These are phyloP conservation scores for Rugonectria rugulosa DNA, from an alignment of 2,329 filamentous ascomycete genomes.

Conservation along the genomic window DNA sequence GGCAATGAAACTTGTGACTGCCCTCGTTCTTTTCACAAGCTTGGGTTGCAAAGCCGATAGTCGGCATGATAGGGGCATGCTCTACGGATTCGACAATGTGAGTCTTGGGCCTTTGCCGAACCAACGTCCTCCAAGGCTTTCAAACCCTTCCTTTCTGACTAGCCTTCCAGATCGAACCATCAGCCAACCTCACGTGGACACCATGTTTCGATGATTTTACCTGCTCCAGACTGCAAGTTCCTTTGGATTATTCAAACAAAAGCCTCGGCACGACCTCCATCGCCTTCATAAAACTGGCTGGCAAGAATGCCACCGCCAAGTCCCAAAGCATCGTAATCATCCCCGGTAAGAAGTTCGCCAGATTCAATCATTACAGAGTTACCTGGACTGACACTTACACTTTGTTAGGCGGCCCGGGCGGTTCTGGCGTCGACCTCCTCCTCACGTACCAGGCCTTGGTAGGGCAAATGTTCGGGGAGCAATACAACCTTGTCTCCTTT, in stretches of 20 bases:
- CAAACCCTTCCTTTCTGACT: conserved; percentile 23
- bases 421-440: conserved; percentile 38
- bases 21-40: conserved; percentile 27
- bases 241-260: conserved; percentile 40
- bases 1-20: conserved; percentile 21
- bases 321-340: conserved; percentile 39
- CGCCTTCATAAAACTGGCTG: conserved; percentile 41
- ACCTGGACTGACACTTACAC: conserved; percentile 23
- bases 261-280: conserved; percentile 39
- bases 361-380: background rate
- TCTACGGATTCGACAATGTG: conserved; percentile 27
- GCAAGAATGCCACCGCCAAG: conserved; percentile 40
- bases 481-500: conserved; percentile 52
- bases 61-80: conserved; percentile 28
- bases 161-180: conserved; percentile 38
- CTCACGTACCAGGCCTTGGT: conserved; percentile 21
- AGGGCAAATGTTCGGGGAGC: conserved; percentile 44
- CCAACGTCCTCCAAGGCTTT: conserved; percentile 5
- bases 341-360: conserved; percentile 34
- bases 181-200: conserved; percentile 42
- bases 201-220: conserved; percentile 42
- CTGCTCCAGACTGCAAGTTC: conserved; percentile 41
- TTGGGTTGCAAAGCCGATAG: conserved; percentile 33
- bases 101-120: conserved; percentile 26
- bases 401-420: conserved; percentile 45